Conservation (phyloP, 306 rosid species). For the Medicago truncatula region DNA sequence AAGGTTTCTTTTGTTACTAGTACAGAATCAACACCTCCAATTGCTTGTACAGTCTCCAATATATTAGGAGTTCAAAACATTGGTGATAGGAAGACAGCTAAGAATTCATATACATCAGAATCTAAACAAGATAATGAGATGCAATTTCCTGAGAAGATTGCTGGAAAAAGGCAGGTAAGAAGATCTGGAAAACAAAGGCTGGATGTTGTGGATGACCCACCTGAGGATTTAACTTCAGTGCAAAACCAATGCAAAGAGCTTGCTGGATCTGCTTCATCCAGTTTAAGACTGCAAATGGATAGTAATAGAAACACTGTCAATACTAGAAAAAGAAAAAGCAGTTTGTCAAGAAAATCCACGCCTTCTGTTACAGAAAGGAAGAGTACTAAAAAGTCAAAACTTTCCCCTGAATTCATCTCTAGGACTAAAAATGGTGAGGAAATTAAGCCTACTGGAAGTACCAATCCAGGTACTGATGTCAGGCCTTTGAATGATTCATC, state of each 20-base stretch:
- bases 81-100: slow-evolving; percentile 29
- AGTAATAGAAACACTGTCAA: slow-evolving; percentile 32
- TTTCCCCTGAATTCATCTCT: slow-evolving; percentile 43
- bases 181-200: slow-evolving; percentile 54
- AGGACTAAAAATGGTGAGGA: slow-evolving; percentile 27
- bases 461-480: slow-evolving; percentile 34
- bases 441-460: slow-evolving; percentile 38
- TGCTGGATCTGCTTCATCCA: slow-evolving; percentile 38
- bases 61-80: slow-evolving; percentile 42
- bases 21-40: slow-evolving; percentile 42
- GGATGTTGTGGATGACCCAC: slow-evolving; percentile 41
- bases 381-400: slow-evolving; percentile 48
- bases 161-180: slow-evolving; percentile 47
- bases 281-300: slow-evolving; percentile 40
- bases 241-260: slow-evolving; percentile 44
- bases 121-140: slow-evolving; percentile 48
- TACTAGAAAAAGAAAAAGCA: slow-evolving; percentile 31
- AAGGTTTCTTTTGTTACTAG: slow-evolving; percentile 39
- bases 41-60: slow-evolving; percentile 42
- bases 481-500: slow-evolving; percentile 42
- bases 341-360: slow-evolving; percentile 38
- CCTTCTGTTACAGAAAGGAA: slow-evolving; percentile 39
- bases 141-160: slow-evolving; percentile 37
- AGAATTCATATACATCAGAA: slow-evolving; percentile 30
- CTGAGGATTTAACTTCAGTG: slow-evolving; percentile 41